These are phyloP conservation scores for Boletellus emodensis DNA, from an alignment of 768 basidiomycete species.

Conservation along the genomic window DNA sequence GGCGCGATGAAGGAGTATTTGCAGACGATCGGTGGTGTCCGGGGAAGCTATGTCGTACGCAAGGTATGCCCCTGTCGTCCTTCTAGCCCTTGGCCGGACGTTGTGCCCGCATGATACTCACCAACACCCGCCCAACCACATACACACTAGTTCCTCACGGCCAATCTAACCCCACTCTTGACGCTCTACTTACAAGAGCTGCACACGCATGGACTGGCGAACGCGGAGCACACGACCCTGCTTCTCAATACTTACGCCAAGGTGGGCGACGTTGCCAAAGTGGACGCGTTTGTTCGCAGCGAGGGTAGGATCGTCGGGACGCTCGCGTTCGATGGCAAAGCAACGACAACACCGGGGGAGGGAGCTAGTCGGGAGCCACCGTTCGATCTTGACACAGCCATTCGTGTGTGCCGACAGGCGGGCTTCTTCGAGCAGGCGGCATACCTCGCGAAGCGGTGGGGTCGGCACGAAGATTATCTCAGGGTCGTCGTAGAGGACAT, in stretches of 20 bases:
- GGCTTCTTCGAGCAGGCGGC: constrained; percentile 94
- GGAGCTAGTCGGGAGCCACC: constrained; percentile 68
- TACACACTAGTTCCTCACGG: constrained; percentile 78
- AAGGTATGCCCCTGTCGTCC: constrained; percentile 54
- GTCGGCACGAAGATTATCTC: constrained; percentile 88
- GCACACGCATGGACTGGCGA: constrained; percentile 84
- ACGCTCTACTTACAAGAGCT: constrained; percentile 95
- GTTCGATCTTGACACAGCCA: constrained; percentile 96
- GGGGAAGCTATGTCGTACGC: constrained; percentile 94
- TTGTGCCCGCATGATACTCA: constrained; percentile 2
- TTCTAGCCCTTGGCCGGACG: not conserved
- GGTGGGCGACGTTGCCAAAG: constrained; percentile 81
- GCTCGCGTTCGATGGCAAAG: constrained; percentile 15
- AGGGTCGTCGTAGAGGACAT: constrained; percentile 94
- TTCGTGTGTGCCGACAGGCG: constrained; percentile 93
- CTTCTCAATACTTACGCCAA: constrained; percentile 97
- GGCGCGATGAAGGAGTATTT: constrained; percentile 91
- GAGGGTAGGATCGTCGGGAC: constrained; percentile 52
- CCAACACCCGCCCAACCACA: not conserved
- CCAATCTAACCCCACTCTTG: constrained; percentile 92
- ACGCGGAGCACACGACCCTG: constrained; percentile 94
- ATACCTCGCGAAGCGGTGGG: constrained; percentile 90
- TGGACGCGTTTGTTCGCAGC: constrained; percentile 90
- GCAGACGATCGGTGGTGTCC: constrained; percentile 82
- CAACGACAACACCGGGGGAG: constrained; percentile 23